Evolutionary conservation across 176 grass and related monocot genomes (phyloP).

Genomic region (Aegilops longissima): DNA sequence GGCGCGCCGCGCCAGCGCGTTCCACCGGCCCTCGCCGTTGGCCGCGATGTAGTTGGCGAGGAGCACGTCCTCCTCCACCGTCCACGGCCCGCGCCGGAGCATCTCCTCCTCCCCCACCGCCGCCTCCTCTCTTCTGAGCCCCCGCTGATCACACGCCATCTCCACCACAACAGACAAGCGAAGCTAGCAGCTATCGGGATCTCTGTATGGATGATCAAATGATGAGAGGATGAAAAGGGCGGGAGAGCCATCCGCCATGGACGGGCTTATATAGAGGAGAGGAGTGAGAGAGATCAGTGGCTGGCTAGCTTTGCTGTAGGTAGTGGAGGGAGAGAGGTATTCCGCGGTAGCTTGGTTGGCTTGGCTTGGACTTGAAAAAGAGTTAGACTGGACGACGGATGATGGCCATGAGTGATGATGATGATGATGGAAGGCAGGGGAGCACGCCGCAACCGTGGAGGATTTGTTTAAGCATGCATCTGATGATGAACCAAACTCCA

Average conservation of each 20-base stretch:
- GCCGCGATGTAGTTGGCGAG: slow-evolving; percentile 72
- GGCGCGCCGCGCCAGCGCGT: slow-evolving; percentile 79
- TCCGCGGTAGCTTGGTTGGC: neutral
- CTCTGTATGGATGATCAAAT: neutral
- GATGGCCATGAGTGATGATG: neutral
- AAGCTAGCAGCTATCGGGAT: neutral
- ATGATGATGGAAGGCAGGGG: slow-evolving; percentile 2
- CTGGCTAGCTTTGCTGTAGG: neutral
- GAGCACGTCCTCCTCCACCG: slow-evolving; percentile 78
- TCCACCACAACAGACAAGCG: neutral
- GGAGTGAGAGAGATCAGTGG: neutral
- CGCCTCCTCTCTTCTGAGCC: slow-evolving; percentile 37
- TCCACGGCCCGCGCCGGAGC: slow-evolving; percentile 86
- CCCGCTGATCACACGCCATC: neutral
- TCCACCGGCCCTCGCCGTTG: slow-evolving; percentile 89
- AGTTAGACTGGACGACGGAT: neutral
- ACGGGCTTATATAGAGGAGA: slow-evolving; percentile 49
- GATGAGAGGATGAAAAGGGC: slow-evolving; percentile 42
- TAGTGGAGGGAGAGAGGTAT: neutral
- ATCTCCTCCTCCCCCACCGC: neutral
- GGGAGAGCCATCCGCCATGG: slow-evolving; percentile 37
- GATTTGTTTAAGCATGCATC: slow-evolving; percentile 36
- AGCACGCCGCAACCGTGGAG: slow-evolving; percentile 50
- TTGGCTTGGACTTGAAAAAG: slow-evolving; percentile 28
- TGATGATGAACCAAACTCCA: slow-evolving; percentile 7